Base-by-base conservation (phyloP, 2,329 filamentous ascomycete genomes). In the Exophiala lecanii-corni region DNA sequence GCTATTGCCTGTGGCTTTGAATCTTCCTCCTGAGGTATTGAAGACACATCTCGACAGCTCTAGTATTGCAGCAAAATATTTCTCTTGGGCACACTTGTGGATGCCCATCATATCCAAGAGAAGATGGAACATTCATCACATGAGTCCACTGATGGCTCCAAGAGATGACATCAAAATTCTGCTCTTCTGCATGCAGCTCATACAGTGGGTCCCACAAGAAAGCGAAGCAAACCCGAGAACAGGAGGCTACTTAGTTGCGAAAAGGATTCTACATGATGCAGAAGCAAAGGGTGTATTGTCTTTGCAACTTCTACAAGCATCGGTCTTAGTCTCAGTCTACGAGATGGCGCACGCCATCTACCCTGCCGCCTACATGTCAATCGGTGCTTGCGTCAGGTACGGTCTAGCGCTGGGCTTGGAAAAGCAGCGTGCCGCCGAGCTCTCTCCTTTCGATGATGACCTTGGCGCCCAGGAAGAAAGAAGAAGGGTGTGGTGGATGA, bases 281-380 rank as follows among this genome's bases (percentile, higher is more conserved):
- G 58, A 61, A 42, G 41, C 37, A 12, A 45, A 43, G 12, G 57
- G 53, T 1, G 26, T 55, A 17, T 30, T 58, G 16, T 57, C 56
- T 2, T 36, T 59, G 9, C 44, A 48, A 31, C 30, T 59, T 6
- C 37, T 63, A 5, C 61, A 64, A 38, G 50, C 57, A 12, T 42
- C 40, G 6, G 34, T 63, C 9, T 45, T 63, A 3, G 49, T 61
- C 9, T 43, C 58, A 16, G 10, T 58, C 4, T 64, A 63, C 37
- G 61, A 64, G 40, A 25, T 58, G n/a, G 55, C 51, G 4, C 59
- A 63, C 41, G 58, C 49, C 20, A 63, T 63, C 9, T 63, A 62
- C 41, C 62, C 62, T 9, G 53, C 58, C 10, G 62, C 61, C 18
- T 62, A 55, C 43, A 41, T 62, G 9, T 57, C 59, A 5, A 43